Evolutionary conservation across 768 basidiomycete species (phyloP).

Genomic region (Boletus fagicola): DNA sequence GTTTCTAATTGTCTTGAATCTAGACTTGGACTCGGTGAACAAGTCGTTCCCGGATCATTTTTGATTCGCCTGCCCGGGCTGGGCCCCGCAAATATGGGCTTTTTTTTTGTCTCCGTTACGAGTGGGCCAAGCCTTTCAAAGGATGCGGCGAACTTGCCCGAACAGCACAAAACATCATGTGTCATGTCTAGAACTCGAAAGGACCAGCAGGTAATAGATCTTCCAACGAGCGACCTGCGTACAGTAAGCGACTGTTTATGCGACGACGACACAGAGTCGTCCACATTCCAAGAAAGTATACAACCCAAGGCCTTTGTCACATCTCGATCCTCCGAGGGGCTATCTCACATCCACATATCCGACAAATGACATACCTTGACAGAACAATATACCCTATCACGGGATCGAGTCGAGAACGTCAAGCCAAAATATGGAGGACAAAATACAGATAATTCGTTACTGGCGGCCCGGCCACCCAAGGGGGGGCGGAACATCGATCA

Average conservation of each 20-base stretch:
- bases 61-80: neutral
- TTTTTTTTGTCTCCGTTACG: neutral
- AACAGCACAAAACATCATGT: neutral
- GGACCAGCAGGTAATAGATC: neutral
- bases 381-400: neutral
- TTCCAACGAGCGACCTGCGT: neutral
- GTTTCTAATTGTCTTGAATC: neutral
- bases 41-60: neutral
- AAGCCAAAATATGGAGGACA: neutral
- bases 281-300: neutral
- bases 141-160: neutral
- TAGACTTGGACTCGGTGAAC: neutral
- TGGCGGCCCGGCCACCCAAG: neutral
- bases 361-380: neutral
- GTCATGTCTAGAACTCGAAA: neutral
- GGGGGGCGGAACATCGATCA: too few relatives aligned
- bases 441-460: too few relatives aligned
- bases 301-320: too few relatives aligned
- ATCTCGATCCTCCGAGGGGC: too few relatives aligned
- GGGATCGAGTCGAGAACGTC: neutral
- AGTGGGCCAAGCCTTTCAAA: neutral
- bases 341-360: neutral
- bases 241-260: neutral
- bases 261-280: neutral
- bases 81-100: too few relatives aligned